These are phyloP conservation scores for Triadica sebifera DNA, from an alignment of 345 rosid genomes.

Conservation along the genomic window DNA sequence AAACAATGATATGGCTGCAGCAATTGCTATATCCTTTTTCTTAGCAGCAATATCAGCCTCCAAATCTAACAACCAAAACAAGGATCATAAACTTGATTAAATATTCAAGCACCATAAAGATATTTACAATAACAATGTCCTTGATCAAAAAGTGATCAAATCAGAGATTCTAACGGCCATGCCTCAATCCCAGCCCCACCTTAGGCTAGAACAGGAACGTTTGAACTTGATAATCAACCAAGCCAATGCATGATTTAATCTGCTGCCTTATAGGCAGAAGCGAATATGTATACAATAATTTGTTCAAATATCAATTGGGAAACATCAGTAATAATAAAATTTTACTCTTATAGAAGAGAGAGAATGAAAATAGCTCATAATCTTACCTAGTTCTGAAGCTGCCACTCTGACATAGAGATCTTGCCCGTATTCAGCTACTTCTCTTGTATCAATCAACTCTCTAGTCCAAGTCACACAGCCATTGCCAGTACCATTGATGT, in stretches of 20 bases:
- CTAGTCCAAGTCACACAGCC: conserved; percentile 16
- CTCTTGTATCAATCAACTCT: conserved; percentile 7
- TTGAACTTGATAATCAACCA: too few species aligned
- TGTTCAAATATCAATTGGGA: too few species aligned
- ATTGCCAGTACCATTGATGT: conserved; percentile 1
- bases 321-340: too few species aligned
- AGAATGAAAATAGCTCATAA: not conserved
- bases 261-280: too few species aligned
- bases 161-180: too few species aligned
- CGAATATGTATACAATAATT: too few species aligned
- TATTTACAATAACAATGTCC: not conserved
- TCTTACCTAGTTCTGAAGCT: conserved; percentile 20
- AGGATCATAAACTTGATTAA: not conserved
- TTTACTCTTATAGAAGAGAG: too few species aligned
- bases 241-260: too few species aligned
- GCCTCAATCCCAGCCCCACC: too few species aligned
- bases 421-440: not conserved
- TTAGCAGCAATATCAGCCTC: not conserved
- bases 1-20: conserved; percentile 5
- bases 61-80: not conserved
- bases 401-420: conserved; percentile 16
- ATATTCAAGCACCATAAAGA: not conserved
- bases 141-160: too few species aligned
- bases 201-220: too few species aligned
- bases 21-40: conserved; percentile 3